Conservation (phyloP, 345 rosid species). For the Brassica cretica region DNA sequence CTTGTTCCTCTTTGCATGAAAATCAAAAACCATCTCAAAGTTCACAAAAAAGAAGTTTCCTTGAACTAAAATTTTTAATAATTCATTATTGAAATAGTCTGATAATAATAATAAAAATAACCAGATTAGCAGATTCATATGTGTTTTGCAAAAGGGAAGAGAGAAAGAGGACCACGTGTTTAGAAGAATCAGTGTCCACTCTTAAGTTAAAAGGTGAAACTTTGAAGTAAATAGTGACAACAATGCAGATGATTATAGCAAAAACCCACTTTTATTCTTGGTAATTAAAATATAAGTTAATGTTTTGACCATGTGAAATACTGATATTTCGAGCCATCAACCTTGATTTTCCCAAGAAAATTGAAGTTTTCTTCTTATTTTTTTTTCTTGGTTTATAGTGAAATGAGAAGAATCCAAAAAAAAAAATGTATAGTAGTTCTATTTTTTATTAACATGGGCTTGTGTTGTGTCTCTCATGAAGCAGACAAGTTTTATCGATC, state of each 20-base stretch:
- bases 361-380: background rate
- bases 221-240: constrained; percentile 12
- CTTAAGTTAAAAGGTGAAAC: constrained; percentile 23
- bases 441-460: constrained; percentile 30
- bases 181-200: constrained; percentile 56
- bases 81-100: background rate
- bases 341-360: background rate
- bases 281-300: constrained; percentile 24
- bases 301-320: constrained; percentile 35
- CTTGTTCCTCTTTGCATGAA: constrained; percentile 22
- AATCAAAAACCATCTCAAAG: constrained; percentile 6
- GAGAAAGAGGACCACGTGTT: constrained; percentile 53
- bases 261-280: background rate
- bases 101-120: background rate
- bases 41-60: constrained; percentile 35
- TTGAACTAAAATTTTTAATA: constrained; percentile 7
- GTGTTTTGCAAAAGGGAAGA: constrained; percentile 43
- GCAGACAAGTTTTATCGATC: constrained; percentile 43
- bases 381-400: constrained; percentile 1
- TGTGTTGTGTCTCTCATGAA: constrained; percentile 39
- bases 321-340: background rate
- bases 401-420: constrained; percentile 31
- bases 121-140: constrained; percentile 48
- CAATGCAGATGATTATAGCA: background rate
- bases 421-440: background rate